phyloP scores from a whole-genome alignment of 805 yeast genomes.

The Diddensiella transvaalensis region DNA sequence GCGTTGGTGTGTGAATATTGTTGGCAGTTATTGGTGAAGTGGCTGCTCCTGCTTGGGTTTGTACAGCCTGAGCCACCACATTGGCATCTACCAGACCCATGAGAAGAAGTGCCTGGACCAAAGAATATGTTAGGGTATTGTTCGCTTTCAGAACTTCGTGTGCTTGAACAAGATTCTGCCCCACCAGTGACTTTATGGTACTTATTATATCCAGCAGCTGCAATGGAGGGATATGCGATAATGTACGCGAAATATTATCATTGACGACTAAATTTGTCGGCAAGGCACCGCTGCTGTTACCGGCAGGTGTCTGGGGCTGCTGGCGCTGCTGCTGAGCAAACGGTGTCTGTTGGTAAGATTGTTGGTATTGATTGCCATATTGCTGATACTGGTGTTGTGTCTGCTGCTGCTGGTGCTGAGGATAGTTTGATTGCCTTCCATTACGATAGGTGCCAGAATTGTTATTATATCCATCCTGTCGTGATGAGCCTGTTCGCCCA shows the following conservation, averaged over 20 bases:
- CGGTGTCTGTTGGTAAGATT: slow-evolving; percentile 5
- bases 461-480: slow-evolving; percentile 4
- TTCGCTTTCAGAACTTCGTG: slow-evolving; percentile 52
- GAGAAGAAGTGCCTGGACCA: slow-evolving; percentile 63
- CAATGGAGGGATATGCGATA: slow-evolving; percentile 47
- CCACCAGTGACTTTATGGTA: slow-evolving; percentile 57
- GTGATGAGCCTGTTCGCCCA: slow-evolving; percentile 1
- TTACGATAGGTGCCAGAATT: neutral
- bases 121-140: slow-evolving; percentile 73
- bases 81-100: slow-evolving; percentile 35
- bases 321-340: slow-evolving; percentile 6
- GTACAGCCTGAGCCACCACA: slow-evolving; percentile 26
- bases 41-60: slow-evolving; percentile 8
- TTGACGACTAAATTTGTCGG: slow-evolving; percentile 32
- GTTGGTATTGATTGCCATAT: slow-evolving; percentile 3
- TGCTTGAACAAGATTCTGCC: slow-evolving; percentile 56
- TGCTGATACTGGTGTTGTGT: slow-evolving; percentile 8
- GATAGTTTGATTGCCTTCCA: slow-evolving; percentile 6
- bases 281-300: slow-evolving; percentile 53
- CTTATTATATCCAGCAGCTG: slow-evolving; percentile 47
- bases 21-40: no score
- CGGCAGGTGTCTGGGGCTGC: slow-evolving; percentile 18
- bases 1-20: slow-evolving; percentile 15
- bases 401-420: slow-evolving; percentile 6
- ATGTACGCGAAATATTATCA: slow-evolving; percentile 45